Percentiles rank a stretch among this genome's conserved stretches.
Conservation (phyloP, 2,329 filamentous ascomycete genomes). For the Fusarium pseudoanthophilum region DNA sequence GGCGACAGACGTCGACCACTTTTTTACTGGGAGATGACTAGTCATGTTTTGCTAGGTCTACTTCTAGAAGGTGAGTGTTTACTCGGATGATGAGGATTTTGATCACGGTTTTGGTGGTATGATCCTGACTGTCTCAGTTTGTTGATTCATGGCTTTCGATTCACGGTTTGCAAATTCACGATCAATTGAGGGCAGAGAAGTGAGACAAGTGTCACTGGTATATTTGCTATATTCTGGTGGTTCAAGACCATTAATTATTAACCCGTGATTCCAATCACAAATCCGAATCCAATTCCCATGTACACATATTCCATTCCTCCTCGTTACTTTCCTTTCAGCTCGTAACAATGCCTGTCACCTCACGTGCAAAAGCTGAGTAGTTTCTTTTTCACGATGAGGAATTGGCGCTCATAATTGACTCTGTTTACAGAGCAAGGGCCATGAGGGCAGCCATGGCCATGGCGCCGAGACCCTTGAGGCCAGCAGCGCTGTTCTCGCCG, state of each 20-base stretch:
- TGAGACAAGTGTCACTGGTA: constrained; percentile 25
- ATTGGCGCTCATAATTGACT: constrained; percentile 7
- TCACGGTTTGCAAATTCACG: constrained; percentile 1
- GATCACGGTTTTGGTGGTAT: constrained; percentile 4
- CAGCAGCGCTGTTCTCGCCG: constrained; percentile 47
- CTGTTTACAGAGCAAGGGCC: constrained; percentile 52
- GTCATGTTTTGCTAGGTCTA: not conserved
- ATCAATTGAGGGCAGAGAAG: not conserved
- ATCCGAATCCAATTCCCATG: constrained; percentile 8
- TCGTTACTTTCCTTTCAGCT: constrained; percentile 6
- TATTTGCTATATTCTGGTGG: constrained; percentile 30
- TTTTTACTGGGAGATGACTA: not conserved
- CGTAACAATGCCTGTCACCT: constrained; percentile 19
- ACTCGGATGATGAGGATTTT: constrained; percentile 1
- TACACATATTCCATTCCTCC: constrained; percentile 19
- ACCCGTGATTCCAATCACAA: constrained; percentile 18
- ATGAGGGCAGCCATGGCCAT: constrained; percentile 48
- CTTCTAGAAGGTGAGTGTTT: constrained; percentile 18
- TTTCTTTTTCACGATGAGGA: not conserved
- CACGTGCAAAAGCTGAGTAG: not conserved
- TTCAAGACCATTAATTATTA: constrained; percentile 37
- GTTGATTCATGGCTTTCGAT: not conserved
- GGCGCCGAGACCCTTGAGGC: constrained; percentile 47
- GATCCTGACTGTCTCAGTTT: constrained; percentile 6
- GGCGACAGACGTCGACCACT: constrained; percentile 26